A percentile compares a stretch with the other conserved stretches of the same genome.
These are phyloP conservation scores for Sporobolomyces roseus DNA, from an alignment of 768 basidiomycete genomes.

Conservation along the genomic window DNA sequence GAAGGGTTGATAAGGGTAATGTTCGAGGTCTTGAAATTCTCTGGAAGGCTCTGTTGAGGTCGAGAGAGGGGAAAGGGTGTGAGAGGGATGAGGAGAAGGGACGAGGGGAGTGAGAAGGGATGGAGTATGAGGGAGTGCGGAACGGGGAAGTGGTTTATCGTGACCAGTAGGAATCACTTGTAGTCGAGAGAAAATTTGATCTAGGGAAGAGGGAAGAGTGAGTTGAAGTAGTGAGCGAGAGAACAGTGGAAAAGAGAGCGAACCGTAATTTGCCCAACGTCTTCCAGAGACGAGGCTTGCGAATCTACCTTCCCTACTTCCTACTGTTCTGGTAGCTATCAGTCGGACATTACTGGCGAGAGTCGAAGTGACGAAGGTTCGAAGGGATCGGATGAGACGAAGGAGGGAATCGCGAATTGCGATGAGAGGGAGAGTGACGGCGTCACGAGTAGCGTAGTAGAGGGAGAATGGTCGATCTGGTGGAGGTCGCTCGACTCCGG, in stretches of 20 bases:
- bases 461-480: slow-evolving; percentile 12
- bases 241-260: not conserved
- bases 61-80: slow-evolving; percentile 4
- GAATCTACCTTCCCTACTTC: slow-evolving; percentile 2
- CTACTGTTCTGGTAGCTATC: slow-evolving; percentile 16
- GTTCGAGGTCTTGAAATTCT: slow-evolving; percentile 35
- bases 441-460: slow-evolving; percentile 43
- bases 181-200: slow-evolving; percentile 63
- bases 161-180: slow-evolving; percentile 71
- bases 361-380: slow-evolving; percentile 15
- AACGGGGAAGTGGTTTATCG: slow-evolving; percentile 51
- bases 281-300: slow-evolving; percentile 28
- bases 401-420: slow-evolving; percentile 47
- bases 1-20: slow-evolving; percentile 73
- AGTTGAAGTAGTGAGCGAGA: not conserved
- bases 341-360: slow-evolving; percentile 9
- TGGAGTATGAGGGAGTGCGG: slow-evolving; percentile 11
- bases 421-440: slow-evolving; percentile 48
- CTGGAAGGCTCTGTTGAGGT: not conserved
- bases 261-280: slow-evolving; percentile 38
- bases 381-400: slow-evolving; percentile 55
- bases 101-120: slow-evolving; percentile 45
- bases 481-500: slow-evolving; percentile 2
- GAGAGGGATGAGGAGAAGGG: slow-evolving; percentile 17
- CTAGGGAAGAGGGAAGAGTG: slow-evolving; percentile 51